Base-by-base conservation (phyloP, 148 eudicot species). In the Camellia granthamiana region DNA sequence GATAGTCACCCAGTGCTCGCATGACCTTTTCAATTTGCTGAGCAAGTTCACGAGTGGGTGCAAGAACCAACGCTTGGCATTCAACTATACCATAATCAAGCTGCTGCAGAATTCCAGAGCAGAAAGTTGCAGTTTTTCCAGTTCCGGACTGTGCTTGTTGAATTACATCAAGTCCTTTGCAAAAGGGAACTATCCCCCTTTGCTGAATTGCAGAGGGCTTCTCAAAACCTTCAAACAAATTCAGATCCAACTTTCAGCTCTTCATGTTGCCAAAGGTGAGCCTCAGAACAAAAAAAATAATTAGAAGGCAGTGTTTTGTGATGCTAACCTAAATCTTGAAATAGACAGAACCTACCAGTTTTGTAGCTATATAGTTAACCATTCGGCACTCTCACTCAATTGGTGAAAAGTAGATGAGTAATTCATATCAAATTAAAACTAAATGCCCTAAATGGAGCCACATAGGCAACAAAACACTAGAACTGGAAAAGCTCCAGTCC, bases 131-230 rank as follows among this genome's bases (percentile, higher is more conserved):
- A 5, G 90, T 88, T 74, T 89, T 89, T 13, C 92, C 92, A 18
- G 92, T 89, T n/a, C 90, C 92, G 54, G 92, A 89, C 14, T 89
- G 90, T 41, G 92, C 92, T 76, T 89, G 92, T 44, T 89, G 92
- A 58, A 87, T 89, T 14, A 88, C 88, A 86, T 89, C 90, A 76
- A 87, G 87, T 21, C 89, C 92, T 77, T 84, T 87, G 83, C 83
- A 77, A 62, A 89, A 89, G 11, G 92, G 92, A 51, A 89, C 92
- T 38, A 89, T 89, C 42, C 92, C 90, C 75, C 88, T 82, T 67
- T 89, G 92, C 69, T 89, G 92, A 77, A 89, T 89, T 15, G 92
- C 92, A 43, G 92, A 89, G 51, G 92, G 92, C 84, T 87, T 89
- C 83, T 89, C 92, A 79, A 83, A 89, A 82, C 92, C 92, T 89